Base-by-base conservation (phyloP, 495 filamentous ascomycete species). In the Penicillium desertorum region DNA sequence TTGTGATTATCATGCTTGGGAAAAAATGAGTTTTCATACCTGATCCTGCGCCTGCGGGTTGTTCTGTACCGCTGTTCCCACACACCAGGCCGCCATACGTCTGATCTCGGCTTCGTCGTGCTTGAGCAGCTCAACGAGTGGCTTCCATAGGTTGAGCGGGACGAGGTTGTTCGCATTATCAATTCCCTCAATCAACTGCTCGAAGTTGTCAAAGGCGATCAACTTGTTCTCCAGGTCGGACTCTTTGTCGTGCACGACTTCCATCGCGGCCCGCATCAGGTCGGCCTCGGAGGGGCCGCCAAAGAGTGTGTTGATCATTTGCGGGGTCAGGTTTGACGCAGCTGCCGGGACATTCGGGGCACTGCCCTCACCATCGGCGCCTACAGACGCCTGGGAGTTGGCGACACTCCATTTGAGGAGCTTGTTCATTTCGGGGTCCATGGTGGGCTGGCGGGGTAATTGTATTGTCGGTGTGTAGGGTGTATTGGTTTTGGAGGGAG, bases 151-250 rank as follows among this genome's bases (percentile, higher is more conserved):
- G 7, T 81, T 81, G 16, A 96, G 75, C 7, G 81, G 80, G 45
- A 85, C 86, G 52, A 96, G 77, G 70, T 96, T 92, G 77, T 96
- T 97, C 45, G 94, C 92, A 73, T 98, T 98, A 77, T 98, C 94
- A 58, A 98, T 82, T 39, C 78, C 81, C 76, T 96, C 94, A 62
- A 98, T 86, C 41, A 97, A 76, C 69, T 95, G 88, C 76, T 97
- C 92, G 50, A 98, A 88, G 76, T 97, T 96, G 80, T 98, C 94
- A 71, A 97, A 96, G 30, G 95, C 95, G 46, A 84, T 85, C 37
- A 96, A 68, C 71, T 89, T 90, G 69, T 93, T 83, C 42, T 92
- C 86, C 55, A 95, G 77, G 7, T 83, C 78, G 32, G 85, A 66
- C 61, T 90, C 83, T 5, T 82, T 67, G 0, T 79, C 84, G 19